Conservation (phyloP, 192 early-diverging fungal genomes). For the Coemansia sp. region DNA sequence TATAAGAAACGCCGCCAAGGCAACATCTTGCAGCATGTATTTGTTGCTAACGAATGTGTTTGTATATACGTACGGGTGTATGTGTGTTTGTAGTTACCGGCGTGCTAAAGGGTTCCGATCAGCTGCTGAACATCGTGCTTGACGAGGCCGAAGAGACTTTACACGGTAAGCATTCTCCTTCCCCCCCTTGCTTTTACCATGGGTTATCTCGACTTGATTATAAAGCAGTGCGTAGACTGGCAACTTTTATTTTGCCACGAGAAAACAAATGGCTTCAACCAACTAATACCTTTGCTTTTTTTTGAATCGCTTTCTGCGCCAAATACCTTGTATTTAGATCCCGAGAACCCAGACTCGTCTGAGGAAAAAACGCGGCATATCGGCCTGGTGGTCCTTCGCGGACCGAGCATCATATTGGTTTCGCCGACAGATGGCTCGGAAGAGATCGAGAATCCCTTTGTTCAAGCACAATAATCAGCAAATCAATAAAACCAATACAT, state of each 20-base stretch:
- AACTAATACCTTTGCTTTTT: too few species aligned
- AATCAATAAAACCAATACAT: not conserved
- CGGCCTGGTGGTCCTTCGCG: constrained; percentile 86
- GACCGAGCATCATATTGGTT: constrained; percentile 84
- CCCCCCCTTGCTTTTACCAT: too few species aligned
- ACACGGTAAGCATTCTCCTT: constrained; percentile 54
- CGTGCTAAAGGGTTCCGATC: constrained; percentile 89
- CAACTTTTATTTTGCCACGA: too few species aligned
- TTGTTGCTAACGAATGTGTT: too few species aligned
- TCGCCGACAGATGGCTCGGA: constrained; percentile 87
- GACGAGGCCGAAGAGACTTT: constrained; percentile 86
- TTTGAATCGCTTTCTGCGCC: not conserved
- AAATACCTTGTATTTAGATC: constrained; percentile 10
- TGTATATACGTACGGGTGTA: not conserved
- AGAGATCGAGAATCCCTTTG: constrained; percentile 90
- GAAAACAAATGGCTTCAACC: not conserved
- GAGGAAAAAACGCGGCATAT: constrained; percentile 61
- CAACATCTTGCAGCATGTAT: too few species aligned
- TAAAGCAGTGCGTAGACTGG: too few species aligned
- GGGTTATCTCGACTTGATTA: too few species aligned
- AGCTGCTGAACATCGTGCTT: constrained; percentile 87
- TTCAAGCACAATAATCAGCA: constrained; percentile 39
- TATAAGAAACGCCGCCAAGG: too few species aligned
- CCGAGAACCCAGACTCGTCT: constrained; percentile 20
- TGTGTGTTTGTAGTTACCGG: constrained; percentile 67